Evolutionary conservation across 495 filamentous ascomycete genomes (phyloP), one percentile per base, ranked within the genome.

Genomic region (Lentithecium fluviatile): DNA sequence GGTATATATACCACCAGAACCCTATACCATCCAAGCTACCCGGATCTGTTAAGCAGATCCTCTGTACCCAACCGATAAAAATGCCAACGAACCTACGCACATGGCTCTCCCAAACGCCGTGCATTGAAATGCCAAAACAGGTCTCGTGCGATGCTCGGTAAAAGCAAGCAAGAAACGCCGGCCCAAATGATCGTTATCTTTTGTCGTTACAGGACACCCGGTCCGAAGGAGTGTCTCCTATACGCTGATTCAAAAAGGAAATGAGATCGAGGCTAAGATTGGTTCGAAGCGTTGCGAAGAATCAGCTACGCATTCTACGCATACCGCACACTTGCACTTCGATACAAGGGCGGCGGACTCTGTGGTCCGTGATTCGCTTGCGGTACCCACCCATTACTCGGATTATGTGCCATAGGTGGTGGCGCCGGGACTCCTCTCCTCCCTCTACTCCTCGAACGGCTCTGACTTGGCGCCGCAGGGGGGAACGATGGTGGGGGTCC

Each of bases 371-470:
- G 40, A 6, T 20, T 20, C 40, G 40, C 15, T 13, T 43, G 40
- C 13, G 40, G 40, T n/a, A 6, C 15, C 40, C 40, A 43, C 3
- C 19, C 40, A 13, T 20, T 20, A 20, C 19, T n/a, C 40, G 40
- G 40, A 20, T 43, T 43, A 13, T 58, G 26, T 3, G 26, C 19
- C 21, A 15, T 26, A 21, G 55, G 45, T 20, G 47, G 32, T 37
- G 45, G 29, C 15, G 15, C 38, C 19, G 52, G 59, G 1, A 5
- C 51, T 15, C 34, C 49, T 45, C 59, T 55, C 32, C 51, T 50
- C 6, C 43, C 51, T 19, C 45, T 6, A 21, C 59, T 56, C 25
- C 55, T 49, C 38, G 55, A 50, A 1, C 51, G 29, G 26, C 46
- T 40, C 4, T 32, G 17, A 15, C 43, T 24, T 23, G 21, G 17